These are phyloP conservation scores for Lobosporangium transversale DNA, from an alignment of 192 early-diverging fungal species.

Conservation along the genomic window DNA sequence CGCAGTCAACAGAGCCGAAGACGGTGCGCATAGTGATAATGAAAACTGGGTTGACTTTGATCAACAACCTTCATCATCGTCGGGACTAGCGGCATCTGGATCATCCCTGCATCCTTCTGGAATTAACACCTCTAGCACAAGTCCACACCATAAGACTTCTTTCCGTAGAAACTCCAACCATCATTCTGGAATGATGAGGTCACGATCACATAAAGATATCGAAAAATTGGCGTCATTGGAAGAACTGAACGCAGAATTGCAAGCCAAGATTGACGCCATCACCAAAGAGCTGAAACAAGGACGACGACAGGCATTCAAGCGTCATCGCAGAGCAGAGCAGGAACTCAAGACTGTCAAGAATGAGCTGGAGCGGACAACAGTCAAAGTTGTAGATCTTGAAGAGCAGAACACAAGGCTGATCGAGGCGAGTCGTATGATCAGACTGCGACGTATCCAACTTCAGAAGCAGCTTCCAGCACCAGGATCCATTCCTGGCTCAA, in stretches of 20 bases:
- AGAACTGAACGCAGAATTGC: slow-evolving; percentile 32
- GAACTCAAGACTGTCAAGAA: slow-evolving; percentile 40
- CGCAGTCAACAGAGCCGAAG: slow-evolving; percentile 6
- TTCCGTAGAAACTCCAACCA: slow-evolving; percentile 27
- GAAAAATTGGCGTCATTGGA: slow-evolving; percentile 40
- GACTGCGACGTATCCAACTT: slow-evolving; percentile 39
- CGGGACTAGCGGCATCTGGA: too few species aligned
- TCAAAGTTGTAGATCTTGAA: slow-evolving; percentile 42
- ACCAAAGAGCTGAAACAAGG: slow-evolving; percentile 48
- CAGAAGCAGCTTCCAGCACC: slow-evolving; percentile 47
- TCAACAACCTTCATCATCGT: slow-evolving; percentile 5
- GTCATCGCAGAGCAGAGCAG: slow-evolving; percentile 27
- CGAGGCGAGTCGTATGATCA: slow-evolving; percentile 39
- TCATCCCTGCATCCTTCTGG: slow-evolving; percentile 1
- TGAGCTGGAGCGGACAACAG: slow-evolving; percentile 28
- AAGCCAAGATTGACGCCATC: slow-evolving; percentile 29
- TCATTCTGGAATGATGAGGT: slow-evolving; percentile 16
- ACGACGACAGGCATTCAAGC: slow-evolving; percentile 43
- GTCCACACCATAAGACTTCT: slow-evolving; percentile 1
- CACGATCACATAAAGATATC: slow-evolving; percentile 37
- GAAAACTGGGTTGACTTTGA: slow-evolving; percentile 54
- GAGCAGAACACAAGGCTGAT: slow-evolving; percentile 45
- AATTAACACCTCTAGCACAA: background rate
- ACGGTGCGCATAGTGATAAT: slow-evolving; percentile 10
- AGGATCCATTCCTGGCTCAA: slow-evolving; percentile 49